These are phyloP conservation scores for Cicer pinnatifidum DNA, from an alignment of 306 rosid species.

Conservation along the genomic window DNA sequence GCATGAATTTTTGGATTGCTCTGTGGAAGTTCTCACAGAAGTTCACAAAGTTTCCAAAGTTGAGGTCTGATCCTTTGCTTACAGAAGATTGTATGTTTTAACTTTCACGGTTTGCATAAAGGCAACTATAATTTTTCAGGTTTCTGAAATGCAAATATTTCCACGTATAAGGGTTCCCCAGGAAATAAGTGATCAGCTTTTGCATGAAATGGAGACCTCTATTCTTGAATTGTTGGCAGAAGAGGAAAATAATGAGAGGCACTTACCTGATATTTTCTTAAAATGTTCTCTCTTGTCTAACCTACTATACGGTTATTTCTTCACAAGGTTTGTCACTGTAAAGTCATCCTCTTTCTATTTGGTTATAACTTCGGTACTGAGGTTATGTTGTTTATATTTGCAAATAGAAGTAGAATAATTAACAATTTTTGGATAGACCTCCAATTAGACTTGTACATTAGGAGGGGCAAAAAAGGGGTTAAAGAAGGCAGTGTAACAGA, in stretches of 20 bases:
- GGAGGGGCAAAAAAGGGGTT: background rate
- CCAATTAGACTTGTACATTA: background rate
- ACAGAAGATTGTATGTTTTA: conserved; percentile 38
- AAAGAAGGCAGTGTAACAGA: background rate
- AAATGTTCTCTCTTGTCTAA: conserved; percentile 73
- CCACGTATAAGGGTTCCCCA: conserved; percentile 63
- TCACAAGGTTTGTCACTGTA: conserved; percentile 63
- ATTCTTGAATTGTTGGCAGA: conserved; percentile 64
- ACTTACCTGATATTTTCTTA: conserved; percentile 65
- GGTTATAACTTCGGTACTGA: conserved; percentile 1
- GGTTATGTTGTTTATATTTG: conserved; percentile 28
- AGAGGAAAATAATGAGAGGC: conserved; percentile 56
- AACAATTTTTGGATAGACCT: background rate
- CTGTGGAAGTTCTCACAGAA: conserved; percentile 70
- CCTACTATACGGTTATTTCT: conserved; percentile 59
- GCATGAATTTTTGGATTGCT: conserved; percentile 72
- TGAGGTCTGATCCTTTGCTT: conserved; percentile 61
- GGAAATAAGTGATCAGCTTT: conserved; percentile 69
- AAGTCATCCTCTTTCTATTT: conserved; percentile 23
- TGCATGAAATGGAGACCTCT: conserved; percentile 73
- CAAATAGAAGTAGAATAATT: conserved; percentile 13
- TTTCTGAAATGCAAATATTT: conserved; percentile 49
- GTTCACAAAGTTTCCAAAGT: conserved; percentile 54
- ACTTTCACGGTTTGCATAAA: conserved; percentile 34
- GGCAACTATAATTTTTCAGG: conserved; percentile 54